A percentile compares a stretch with the other conserved stretches of the same genome.
Evolutionary conservation across 1,284 basidiomycete species (phyloP).

Genomic region (Ustilago esculenta): DNA sequence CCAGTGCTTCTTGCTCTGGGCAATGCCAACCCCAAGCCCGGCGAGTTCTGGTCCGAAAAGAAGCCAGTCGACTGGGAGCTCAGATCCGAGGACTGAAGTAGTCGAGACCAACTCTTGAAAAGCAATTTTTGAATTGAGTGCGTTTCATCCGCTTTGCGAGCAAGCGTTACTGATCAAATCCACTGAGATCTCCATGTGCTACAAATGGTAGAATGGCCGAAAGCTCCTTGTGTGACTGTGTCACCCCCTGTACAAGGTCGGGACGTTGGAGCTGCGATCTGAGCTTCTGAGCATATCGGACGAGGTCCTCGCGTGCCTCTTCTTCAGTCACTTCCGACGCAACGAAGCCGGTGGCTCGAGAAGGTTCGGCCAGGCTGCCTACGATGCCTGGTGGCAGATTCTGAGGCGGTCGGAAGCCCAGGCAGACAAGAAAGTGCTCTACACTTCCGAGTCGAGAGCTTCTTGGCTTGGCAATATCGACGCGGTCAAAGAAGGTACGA

Average conservation of each 20-base stretch:
- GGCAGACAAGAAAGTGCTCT: conserved; percentile 72
- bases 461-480: conserved; percentile 68
- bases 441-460: conserved; percentile 58
- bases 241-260: neutral
- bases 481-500: conserved; percentile 68
- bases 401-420: conserved; percentile 67
- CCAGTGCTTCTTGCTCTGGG: conserved; percentile 59
- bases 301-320: conserved; percentile 21
- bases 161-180: conserved; percentile 28
- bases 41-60: conserved; percentile 46
- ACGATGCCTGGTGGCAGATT: conserved; percentile 24
- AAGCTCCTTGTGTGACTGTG: conserved; percentile 13
- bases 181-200: conserved; percentile 41
- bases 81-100: neutral
- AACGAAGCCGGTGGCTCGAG: neutral
- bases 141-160: no score
- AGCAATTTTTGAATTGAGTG: no score
- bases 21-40: conserved; percentile 39
- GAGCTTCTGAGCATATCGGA: conserved; percentile 31
- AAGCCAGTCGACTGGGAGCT: conserved; percentile 30
- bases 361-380: conserved; percentile 7
- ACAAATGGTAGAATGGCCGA: conserved; percentile 33
- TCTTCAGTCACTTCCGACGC: conserved; percentile 7
- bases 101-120: no score
- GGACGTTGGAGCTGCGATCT: conserved; percentile 20